phyloP scores from a whole-genome alignment of 2,329 filamentous ascomycete species.

The Alternaria postmessia region DNA sequence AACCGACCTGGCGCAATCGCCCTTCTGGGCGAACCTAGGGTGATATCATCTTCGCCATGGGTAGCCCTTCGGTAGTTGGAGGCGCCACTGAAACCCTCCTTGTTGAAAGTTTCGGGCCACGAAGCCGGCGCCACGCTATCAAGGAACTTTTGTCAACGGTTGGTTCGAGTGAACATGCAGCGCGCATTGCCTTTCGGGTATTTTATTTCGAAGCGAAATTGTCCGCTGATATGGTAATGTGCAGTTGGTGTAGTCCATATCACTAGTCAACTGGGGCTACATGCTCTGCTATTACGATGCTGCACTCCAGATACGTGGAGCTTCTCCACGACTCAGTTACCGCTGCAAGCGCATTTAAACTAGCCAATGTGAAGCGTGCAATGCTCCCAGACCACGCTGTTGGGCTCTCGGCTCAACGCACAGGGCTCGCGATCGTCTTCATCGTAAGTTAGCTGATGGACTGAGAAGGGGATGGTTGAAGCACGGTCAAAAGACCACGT shows the following conservation, averaged over 20 bases:
- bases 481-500: conserved; percentile 24
- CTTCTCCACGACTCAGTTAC: conserved; percentile 20
- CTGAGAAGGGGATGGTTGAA: conserved; percentile 14
- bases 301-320: conserved; percentile 20
- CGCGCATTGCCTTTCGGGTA: conserved; percentile 15
- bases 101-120: conserved; percentile 16
- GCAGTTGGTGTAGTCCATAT: neutral
- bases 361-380: conserved; percentile 32
- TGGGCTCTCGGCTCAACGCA: conserved; percentile 41
- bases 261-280: neutral
- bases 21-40: conserved; percentile 38
- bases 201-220: neutral
- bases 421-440: conserved; percentile 37
- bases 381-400: conserved; percentile 40
- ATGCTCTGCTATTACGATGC: conserved; percentile 7
- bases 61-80: conserved; percentile 5
- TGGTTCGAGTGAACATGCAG: conserved; percentile 23
- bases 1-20: conserved; percentile 36
- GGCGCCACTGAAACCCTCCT: conserved; percentile 17
- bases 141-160: conserved; percentile 12
- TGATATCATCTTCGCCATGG: conserved; percentile 16
- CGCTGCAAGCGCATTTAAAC: conserved; percentile 39
- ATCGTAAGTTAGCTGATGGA: conserved; percentile 21
- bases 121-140: conserved; percentile 15
- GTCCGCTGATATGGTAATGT: conserved; percentile 5